phyloP scores from a whole-genome alignment of 129 eudicot genomes.

The Daucus carota region DH1_v3.0 NC_030384.2:40245501-40246000 shows the following conservation, averaged over 20 bases:
- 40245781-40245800: constrained; percentile 56
- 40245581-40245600: constrained; percentile 84
- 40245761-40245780: constrained; percentile 13
- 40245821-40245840: constrained; percentile 48
- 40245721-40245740: constrained; percentile 59
- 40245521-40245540: constrained; percentile 59
- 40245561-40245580: constrained; percentile 86
- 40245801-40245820: constrained; percentile 36
- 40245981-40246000: constrained; percentile 70
- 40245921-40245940: constrained; percentile 58
- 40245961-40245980: constrained; percentile 71
- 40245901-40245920: constrained; percentile 75
- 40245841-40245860: constrained; percentile 45
- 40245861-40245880: constrained; percentile 43
- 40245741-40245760: constrained; percentile 21
- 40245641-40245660: constrained; percentile 92
- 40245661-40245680: constrained; percentile 83
- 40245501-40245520: constrained; percentile 47
- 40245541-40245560: constrained; percentile 69
- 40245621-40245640: constrained; percentile 69
- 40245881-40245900: constrained; percentile 47
- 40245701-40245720: constrained; percentile 80
- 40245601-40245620: constrained; percentile 22
- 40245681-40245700: constrained; percentile 84
- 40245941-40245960: constrained; percentile 78